Base-by-base conservation (phyloP, 306 rosid species). In the Quercus rubra region DNA sequence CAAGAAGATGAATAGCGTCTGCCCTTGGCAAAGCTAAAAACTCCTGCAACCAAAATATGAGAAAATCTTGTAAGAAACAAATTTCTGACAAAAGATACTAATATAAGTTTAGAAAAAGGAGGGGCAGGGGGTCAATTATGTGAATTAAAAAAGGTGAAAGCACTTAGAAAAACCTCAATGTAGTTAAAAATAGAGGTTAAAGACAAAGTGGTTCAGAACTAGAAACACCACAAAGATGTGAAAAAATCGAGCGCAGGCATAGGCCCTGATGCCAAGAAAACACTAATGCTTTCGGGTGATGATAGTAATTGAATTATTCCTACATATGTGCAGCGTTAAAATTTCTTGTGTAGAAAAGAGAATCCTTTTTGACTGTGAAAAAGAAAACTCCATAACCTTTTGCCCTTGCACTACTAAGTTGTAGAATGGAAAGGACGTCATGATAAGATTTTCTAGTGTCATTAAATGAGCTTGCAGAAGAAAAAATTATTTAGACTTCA, bases 1-100 rank as follows among this genome's bases (percentile, higher is more conserved):
- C 89, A 69, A 95, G 99, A 79, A 95, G 91, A 85, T 95, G 98
- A 72, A 95, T 95, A 15, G 99, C 99, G 87, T 95, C 99, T 11
- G 98, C 98, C 90, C 99, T 91, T 5, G 99, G 97, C 88, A 95
- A 82, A 61, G 98, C 99, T 55, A 95, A 85, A 86, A 95, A 95
- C 79, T 95, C 99, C 99, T 95, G 94, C 87, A 79, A 43, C 51
- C 56, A 56, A 6, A 77, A 31, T 25, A 57, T 64, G 52, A 59
- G 7, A 41, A 67, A 21, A 35, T 30, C 52, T 17, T 28, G 18
- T 55, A 20, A 54, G 31, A 27, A 74, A 69, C 56, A n/a, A 55
- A 54, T n/a, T 18, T 46, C 38, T 59, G 20, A 21, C n/a, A 8
- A 12, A 23, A 74, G 57, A 28, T 30, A 63, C 23, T 41, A 41